phyloP scores from a whole-genome alignment of 768 basidiomycete species.

The Leucosporidium yakuticum region DNA sequence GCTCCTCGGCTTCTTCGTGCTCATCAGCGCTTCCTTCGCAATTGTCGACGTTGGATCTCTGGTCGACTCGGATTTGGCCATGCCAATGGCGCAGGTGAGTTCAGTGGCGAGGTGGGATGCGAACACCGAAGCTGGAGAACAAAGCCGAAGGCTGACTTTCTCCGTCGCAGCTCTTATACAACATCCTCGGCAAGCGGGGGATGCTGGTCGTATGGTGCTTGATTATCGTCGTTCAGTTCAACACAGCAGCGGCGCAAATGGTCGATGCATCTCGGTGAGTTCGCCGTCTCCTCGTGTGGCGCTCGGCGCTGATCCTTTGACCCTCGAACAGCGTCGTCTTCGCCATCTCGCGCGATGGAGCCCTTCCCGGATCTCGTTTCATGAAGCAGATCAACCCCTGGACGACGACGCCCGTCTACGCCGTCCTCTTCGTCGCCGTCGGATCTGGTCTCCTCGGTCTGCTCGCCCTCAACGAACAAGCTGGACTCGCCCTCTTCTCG shows the following conservation, averaged over 20 bases:
- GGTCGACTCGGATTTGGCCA: conserved; percentile 51
- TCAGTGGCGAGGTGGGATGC: too few species aligned
- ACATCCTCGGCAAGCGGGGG: conserved; percentile 60
- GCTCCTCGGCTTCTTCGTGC: conserved; percentile 58
- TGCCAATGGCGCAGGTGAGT: conserved; percentile 44
- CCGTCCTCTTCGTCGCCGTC: background rate
- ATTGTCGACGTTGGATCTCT: conserved; percentile 54
- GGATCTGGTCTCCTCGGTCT: background rate
- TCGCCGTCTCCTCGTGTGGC: too few species aligned
- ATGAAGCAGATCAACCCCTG: background rate
- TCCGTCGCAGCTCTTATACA: conserved; percentile 56
- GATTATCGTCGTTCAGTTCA: conserved; percentile 65
- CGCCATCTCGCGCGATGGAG: background rate
- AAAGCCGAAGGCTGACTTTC: too few species aligned
- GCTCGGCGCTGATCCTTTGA: too few species aligned
- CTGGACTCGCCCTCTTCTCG: background rate
- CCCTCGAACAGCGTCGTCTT: background rate
- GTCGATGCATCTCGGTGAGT: conserved; percentile 60
- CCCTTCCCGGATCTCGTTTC: background rate
- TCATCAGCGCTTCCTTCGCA: conserved; percentile 62
- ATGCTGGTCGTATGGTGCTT: conserved; percentile 69
- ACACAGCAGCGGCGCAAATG: conserved; percentile 66
- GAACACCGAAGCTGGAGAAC: too few species aligned
- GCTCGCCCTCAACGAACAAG: background rate
- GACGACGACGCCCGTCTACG: background rate